These are phyloP conservation scores for Fragaria vesca DNA, from an alignment of 306 rosid species.

Conservation along the genomic window DNA sequence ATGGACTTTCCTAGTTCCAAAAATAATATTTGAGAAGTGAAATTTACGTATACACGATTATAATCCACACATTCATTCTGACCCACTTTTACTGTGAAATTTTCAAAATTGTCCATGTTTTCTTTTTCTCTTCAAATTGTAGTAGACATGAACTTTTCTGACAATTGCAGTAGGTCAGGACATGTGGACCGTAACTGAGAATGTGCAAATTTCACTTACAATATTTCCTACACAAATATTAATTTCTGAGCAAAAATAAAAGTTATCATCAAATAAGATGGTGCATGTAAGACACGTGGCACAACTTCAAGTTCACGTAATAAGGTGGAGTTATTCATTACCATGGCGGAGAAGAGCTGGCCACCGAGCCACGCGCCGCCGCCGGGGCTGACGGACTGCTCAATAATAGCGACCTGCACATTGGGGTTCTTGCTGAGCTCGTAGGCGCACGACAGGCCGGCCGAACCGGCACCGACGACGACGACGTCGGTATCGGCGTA, in stretches of 20 bases:
- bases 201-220: too few relatives aligned
- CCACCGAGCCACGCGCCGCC: slow-evolving; percentile 99
- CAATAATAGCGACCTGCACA: slow-evolving; percentile 67
- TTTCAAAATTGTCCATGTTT: too few relatives aligned
- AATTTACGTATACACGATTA: too few relatives aligned
- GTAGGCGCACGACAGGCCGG: slow-evolving; percentile 93
- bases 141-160: too few relatives aligned
- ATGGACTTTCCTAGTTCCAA: too few relatives aligned
- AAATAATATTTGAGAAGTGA: too few relatives aligned
- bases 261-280: background rate
- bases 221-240: too few relatives aligned
- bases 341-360: slow-evolving; percentile 97
- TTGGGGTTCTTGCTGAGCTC: slow-evolving; percentile 83
- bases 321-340: background rate
- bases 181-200: too few relatives aligned
- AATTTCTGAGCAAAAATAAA: background rate
- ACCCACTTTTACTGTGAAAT: too few relatives aligned
- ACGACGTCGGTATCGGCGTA: slow-evolving; percentile 86
- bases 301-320: background rate
- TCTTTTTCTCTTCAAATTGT: too few relatives aligned
- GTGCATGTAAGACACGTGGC: slow-evolving; percentile 14
- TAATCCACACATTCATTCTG: too few relatives aligned
- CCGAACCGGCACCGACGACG: slow-evolving; percentile 91
- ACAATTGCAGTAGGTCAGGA: too few relatives aligned
- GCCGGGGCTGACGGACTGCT: slow-evolving; percentile 95